These are phyloP conservation scores for Trichoderma koningiopsis DNA, from an alignment of 2,329 filamentous ascomycete genomes.

Conservation along the genomic window DNA sequence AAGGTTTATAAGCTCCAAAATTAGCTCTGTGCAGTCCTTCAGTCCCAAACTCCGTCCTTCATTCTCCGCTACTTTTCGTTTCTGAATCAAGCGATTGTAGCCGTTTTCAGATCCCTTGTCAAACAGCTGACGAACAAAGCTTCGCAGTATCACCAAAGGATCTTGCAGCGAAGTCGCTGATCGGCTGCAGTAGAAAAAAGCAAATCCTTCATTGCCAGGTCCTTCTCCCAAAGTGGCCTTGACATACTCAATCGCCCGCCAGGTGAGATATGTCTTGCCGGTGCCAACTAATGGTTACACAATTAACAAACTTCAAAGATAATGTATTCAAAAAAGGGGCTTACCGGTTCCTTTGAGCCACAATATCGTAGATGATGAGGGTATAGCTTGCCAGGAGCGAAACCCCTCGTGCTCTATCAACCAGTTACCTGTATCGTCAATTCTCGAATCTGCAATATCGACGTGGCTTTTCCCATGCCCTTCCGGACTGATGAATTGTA, in stretches of 20 bases:
- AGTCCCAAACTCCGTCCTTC: slow-evolving; percentile 6
- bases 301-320: neutral
- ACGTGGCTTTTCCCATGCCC: slow-evolving; percentile 4
- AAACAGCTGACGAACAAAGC: slow-evolving; percentile 28
- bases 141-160: slow-evolving; percentile 26
- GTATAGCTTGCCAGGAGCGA: slow-evolving; percentile 4
- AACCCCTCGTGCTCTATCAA: slow-evolving; percentile 3
- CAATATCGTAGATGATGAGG: slow-evolving; percentile 15
- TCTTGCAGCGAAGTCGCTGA: slow-evolving; percentile 23
- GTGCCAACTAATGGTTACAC: slow-evolving; percentile 14
- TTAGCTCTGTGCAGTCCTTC: slow-evolving; percentile 25
- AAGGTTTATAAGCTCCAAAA: slow-evolving; percentile 21
- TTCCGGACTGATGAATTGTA: slow-evolving; percentile 15
- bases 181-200: slow-evolving; percentile 30
- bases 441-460: neutral
- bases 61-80: slow-evolving; percentile 11
- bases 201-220: slow-evolving; percentile 24
- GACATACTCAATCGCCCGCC: slow-evolving; percentile 15
- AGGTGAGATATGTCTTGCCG: slow-evolving; percentile 24
- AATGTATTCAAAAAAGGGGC: neutral
- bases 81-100: neutral
- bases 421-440: slow-evolving; percentile 7
- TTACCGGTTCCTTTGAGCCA: slow-evolving; percentile 20
- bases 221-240: neutral
- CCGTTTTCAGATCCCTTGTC: neutral